Conservation (phyloP, 1,284 basidiomycete species). For the Austroboletus niveus region DNA sequence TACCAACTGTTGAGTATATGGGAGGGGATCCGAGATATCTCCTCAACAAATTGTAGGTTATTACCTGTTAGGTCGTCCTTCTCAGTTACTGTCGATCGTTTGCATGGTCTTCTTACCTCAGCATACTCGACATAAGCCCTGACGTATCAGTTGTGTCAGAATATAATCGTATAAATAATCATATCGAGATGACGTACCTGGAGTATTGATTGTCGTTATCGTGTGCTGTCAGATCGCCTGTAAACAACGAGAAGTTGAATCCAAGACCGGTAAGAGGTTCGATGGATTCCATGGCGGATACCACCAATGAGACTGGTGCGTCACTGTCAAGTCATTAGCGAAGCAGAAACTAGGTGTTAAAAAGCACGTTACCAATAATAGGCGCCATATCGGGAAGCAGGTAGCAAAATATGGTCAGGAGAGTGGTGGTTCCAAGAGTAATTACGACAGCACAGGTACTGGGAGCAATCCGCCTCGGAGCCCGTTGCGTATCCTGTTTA, state of each 20-base stretch:
- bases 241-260: constrained; percentile 68
- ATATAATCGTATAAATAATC: neutral
- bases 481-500: constrained; percentile 60
- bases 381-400: constrained; percentile 62
- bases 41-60: constrained; percentile 63
- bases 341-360: neutral
- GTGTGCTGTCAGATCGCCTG: constrained; percentile 74
- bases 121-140: constrained; percentile 46
- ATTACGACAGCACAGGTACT: constrained; percentile 63
- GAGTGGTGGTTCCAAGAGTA: constrained; percentile 49
- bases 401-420: constrained; percentile 45
- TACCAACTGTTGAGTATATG: constrained; percentile 65
- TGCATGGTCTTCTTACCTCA: too few relatives aligned
- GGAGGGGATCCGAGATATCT: constrained; percentile 56
- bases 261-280: constrained; percentile 61
- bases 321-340: constrained; percentile 45
- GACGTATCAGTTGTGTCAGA: neutral
- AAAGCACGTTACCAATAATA: constrained; percentile 46
- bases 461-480: constrained; percentile 66
- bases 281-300: constrained; percentile 62
- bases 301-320: constrained; percentile 56
- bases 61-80: constrained; percentile 37
- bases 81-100: neutral
- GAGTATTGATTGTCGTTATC: constrained; percentile 64
- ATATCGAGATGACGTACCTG: constrained; percentile 33